Base-by-base conservation (phyloP, 257 asterid genomes). In the Fraxinus excelsior region DNA sequence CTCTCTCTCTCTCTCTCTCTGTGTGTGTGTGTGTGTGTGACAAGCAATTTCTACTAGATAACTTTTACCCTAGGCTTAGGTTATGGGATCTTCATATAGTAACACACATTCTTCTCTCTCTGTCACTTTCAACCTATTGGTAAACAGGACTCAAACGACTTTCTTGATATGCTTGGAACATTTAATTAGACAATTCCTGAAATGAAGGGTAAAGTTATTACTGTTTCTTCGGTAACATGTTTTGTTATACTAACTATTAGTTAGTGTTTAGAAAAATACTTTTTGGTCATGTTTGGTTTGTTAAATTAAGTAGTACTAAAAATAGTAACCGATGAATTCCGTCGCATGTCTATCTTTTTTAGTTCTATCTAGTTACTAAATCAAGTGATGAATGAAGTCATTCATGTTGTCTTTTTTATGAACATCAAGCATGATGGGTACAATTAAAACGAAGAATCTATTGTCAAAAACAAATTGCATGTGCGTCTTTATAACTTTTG, bases 351-450 rank as follows among this genome's bases (percentile, higher is more conserved):
- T 16, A 46, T 46, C 21, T 14, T 46, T 46, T 46, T 46, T 3
- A 14, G 3, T 46, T 46, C n/a, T 46, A 4, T 46, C 6, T 4
- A 46, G 58, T 4, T 4, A 4, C 58, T 46, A 46, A 16, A 16
- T 1, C 12, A n/a, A 56, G 12, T 7, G 25, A 53, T 53, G 64
- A 7, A 16, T 53, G n/a, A 16, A 53, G n/a, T 53, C 3, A 19
- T 6, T 51, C 10, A 19, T 1, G 64, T n/a, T 56, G 65, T 56
- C 65, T 5, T n/a, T 56, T 56, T 56, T 1, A 56, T n/a, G 65
- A 56, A n/a, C 65, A 67, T 70, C 69, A 80, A 71, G 70, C 56
- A n/a, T 76, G 79, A 81, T 73, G 75, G 86, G 81, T 76, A 60
- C 84, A 16, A 53, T 51, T 40, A 38, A 46, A 46, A 14, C 1